Evolutionary conservation across 2,329 filamentous ascomycete species (phyloP).

Genomic region (Rhinocladiella similis): DNA sequence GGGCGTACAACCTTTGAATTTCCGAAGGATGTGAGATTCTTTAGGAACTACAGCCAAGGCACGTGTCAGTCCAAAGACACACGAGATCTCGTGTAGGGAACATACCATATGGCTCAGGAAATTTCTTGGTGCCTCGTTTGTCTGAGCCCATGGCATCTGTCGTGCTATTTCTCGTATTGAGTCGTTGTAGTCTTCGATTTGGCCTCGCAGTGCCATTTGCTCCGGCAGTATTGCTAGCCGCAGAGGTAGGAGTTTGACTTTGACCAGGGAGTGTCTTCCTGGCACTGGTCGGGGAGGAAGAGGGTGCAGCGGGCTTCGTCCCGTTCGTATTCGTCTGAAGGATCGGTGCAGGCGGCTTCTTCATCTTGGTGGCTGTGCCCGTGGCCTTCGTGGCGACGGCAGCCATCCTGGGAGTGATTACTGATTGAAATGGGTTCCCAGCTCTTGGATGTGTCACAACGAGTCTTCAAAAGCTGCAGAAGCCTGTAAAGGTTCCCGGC

Average conservation of each 20-base stretch:
- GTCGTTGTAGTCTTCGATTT: constrained; percentile 50
- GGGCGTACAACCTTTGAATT: constrained; percentile 70
- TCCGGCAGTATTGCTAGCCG: constrained; percentile 42
- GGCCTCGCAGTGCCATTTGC: constrained; percentile 35
- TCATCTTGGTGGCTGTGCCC: constrained; percentile 29
- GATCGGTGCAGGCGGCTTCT: constrained; percentile 45
- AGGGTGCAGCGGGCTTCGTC: constrained; percentile 57
- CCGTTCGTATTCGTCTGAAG: constrained; percentile 65
- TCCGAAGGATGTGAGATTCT: constrained; percentile 76
- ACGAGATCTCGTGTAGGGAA: neutral
- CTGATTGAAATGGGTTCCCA: neutral
- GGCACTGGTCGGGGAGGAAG: constrained; percentile 54
- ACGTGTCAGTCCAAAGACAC: neutral
- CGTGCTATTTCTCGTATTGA: constrained; percentile 35
- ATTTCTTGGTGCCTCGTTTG: constrained; percentile 38
- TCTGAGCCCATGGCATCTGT: constrained; percentile 32
- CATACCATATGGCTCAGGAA: constrained; percentile 49
- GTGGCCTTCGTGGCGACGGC: constrained; percentile 26
- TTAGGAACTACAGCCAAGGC: constrained; percentile 62
- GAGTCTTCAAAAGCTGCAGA: constrained; percentile 13
- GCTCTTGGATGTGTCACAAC: constrained; percentile 2
- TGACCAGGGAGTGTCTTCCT: constrained; percentile 58
- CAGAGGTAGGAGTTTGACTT: constrained; percentile 17
- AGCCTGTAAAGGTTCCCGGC: constrained; percentile 17
- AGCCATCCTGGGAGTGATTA: constrained; percentile 20